A percentile compares a stretch with the other conserved stretches of the same genome.
phyloP scores from a whole-genome alignment of 2,329 filamentous ascomycete genomes.

The Lojkania enalia region DNA sequence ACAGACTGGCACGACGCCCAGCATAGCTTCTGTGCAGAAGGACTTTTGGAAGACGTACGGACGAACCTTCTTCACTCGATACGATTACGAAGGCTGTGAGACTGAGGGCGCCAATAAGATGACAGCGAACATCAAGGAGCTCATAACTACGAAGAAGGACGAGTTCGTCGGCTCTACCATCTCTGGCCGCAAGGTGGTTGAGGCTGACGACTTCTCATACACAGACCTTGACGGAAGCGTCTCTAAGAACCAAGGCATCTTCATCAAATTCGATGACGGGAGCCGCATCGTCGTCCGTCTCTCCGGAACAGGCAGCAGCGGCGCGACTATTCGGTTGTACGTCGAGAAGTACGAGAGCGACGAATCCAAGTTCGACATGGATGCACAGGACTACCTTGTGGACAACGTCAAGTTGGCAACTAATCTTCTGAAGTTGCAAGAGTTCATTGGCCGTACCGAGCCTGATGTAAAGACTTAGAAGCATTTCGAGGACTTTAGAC shows the following conservation, averaged over 20 bases:
- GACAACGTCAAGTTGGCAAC: slow-evolving; percentile 86
- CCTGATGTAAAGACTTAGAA: slow-evolving; percentile 91
- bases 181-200: slow-evolving; percentile 78
- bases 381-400: slow-evolving; percentile 92
- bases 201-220: slow-evolving; percentile 97
- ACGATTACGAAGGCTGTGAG: slow-evolving; percentile 97
- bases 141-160: slow-evolving; percentile 69
- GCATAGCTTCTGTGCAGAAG: slow-evolving; percentile 93
- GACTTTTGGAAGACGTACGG: slow-evolving; percentile 98
- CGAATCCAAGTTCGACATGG: slow-evolving; percentile 72
- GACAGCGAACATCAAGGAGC: slow-evolving; percentile 74
- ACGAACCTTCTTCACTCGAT: slow-evolving; percentile 97
- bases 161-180: slow-evolving; percentile 85
- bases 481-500: neutral
- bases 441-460: slow-evolving; percentile 88
- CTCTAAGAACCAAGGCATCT: slow-evolving; percentile 93
- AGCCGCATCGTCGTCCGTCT: slow-evolving; percentile 94
- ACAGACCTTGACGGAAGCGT: slow-evolving; percentile 98
- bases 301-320: slow-evolving; percentile 91
- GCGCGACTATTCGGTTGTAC: slow-evolving; percentile 95
- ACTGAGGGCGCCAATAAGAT: slow-evolving; percentile 89
- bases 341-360: slow-evolving; percentile 94
- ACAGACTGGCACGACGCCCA: slow-evolving; percentile 77
- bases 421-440: slow-evolving; percentile 86
- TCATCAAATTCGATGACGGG: slow-evolving; percentile 89